phyloP scores from a whole-genome alignment of 2,329 filamentous ascomycete genomes.

The Nothopassalora personata region DNA sequence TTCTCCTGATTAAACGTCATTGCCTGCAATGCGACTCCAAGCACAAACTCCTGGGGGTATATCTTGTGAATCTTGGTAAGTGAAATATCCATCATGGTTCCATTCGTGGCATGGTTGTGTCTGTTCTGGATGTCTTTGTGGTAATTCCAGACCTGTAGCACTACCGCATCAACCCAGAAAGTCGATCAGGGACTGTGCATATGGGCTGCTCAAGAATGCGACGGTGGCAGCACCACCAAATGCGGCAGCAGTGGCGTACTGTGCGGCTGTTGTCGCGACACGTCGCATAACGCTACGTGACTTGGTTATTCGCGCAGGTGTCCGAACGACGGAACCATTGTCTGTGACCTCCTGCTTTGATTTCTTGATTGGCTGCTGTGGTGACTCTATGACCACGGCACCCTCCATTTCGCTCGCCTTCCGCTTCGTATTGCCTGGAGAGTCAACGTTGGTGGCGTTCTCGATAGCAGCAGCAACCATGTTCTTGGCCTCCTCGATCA shows the following conservation, averaged over 20 bases:
- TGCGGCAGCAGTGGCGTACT: constrained; percentile 17
- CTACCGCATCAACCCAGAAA: constrained; percentile 14
- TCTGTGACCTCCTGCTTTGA: neutral
- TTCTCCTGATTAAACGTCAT: neutral
- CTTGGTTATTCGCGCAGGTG: neutral
- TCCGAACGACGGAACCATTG: neutral
- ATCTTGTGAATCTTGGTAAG: neutral
- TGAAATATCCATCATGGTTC: neutral
- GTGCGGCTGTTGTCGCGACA: constrained; percentile 12
- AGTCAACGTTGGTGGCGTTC: neutral
- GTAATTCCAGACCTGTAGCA: neutral
- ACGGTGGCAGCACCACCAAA: constrained; percentile 23
- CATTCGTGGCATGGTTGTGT: neutral
- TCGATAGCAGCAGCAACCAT: neutral
- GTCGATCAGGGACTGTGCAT: constrained; percentile 23
- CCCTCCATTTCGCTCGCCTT: constrained; percentile 22
- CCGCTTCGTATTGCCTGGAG: constrained; percentile 19
- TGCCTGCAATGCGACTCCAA: neutral
- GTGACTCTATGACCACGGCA: neutral
- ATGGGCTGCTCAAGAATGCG: constrained; percentile 26
- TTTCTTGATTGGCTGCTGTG: constrained; percentile 13
- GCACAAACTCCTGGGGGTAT: constrained; percentile 1
- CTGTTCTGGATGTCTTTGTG: neutral
- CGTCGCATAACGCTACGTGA: constrained; percentile 5
- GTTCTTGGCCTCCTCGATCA: neutral